Conservation (phyloP, 2,329 filamentous ascomycete species). For the Sclerotiophoma versabilis region DNA sequence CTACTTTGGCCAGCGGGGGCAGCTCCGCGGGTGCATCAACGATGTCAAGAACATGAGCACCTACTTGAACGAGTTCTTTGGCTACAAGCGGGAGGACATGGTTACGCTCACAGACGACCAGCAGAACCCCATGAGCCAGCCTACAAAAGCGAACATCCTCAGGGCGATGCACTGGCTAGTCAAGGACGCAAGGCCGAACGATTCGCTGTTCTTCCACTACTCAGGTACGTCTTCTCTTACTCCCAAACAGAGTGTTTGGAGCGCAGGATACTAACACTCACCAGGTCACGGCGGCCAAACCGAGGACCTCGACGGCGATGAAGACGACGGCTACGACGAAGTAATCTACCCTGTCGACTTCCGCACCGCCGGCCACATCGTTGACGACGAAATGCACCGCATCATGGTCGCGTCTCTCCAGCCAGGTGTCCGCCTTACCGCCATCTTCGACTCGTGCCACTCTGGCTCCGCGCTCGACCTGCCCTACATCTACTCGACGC, state of each 20-base stretch:
- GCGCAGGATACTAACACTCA: background rate
- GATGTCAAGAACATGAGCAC: constrained; percentile 97
- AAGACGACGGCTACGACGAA: constrained; percentile 82
- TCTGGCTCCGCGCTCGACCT: constrained; percentile 79
- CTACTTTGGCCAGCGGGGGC: constrained; percentile 91
- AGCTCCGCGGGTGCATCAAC: constrained; percentile 93
- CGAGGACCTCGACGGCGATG: constrained; percentile 78
- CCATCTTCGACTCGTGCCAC: constrained; percentile 84
- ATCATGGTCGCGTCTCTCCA: constrained; percentile 80
- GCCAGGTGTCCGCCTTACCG: constrained; percentile 82
- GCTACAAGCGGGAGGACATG: constrained; percentile 96
- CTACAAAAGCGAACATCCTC: constrained; percentile 93
- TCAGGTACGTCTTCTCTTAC: constrained; percentile 68
- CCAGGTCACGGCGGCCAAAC: constrained; percentile 81
- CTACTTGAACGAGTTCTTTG: constrained; percentile 87
- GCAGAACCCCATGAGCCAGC: constrained; percentile 96
- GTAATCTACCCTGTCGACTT: constrained; percentile 87
- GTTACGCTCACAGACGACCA: constrained; percentile 95
- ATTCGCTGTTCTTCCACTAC: constrained; percentile 97
- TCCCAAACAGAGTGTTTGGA: background rate
- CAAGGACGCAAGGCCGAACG: constrained; percentile 89
- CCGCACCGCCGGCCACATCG: constrained; percentile 78
- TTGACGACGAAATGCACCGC: constrained; percentile 82
- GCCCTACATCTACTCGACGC: constrained; percentile 81
- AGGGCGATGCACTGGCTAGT: constrained; percentile 98